Evolutionary conservation across 2,329 filamentous ascomycete genomes (phyloP), one percentile per base, ranked within the genome.

Genomic region (Claviceps humidiphila): DNA sequence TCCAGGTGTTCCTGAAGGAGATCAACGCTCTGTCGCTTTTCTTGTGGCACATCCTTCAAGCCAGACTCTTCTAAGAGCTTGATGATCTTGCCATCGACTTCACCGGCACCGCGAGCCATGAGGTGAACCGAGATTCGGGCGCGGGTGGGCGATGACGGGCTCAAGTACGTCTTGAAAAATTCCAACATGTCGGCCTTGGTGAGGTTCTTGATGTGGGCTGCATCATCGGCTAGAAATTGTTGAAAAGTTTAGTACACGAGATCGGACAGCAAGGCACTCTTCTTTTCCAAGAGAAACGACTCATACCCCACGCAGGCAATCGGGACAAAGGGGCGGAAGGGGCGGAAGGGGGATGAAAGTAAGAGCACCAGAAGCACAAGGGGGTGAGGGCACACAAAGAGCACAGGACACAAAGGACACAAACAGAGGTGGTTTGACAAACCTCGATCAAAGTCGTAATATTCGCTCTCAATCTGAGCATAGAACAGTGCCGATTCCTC

Each of bases 371-470:
- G 30, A 34, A 8, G 30, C 30, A 34, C 9, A 34, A 34, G 30
- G 30, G 30, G 30, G 30, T 5, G 3, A 8, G 26, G 5, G 44
- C 3, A 5, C 13, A 34, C 34, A 40, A 8, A 38, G 22, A 22
- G 17, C 30, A 34, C 30, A 34, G 30, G 30, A 9, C 30, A 34
- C 30, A 6, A 8, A 8, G 26, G 9, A 50, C 5, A 9, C 13
- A 34, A 41, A 37, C 3, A 38, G n/a, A n/a, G 17, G 16, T 11
- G 8, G 37, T 40, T 37, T 14, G 1, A 73, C 80, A 67, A 74
- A 89, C 91, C 81, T 64, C 86, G 81, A 61, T 89, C 77, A 67
- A 97, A 98, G 67, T 96, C 89, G 66, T 90, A 94, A 59, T 85
- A 87, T 64, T 96, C 90, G 50, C 78, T 85, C 49, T 81, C 79